These are phyloP conservation scores for Lagenidium sp. DNA, from an alignment of 352 stramenopile genomes.

Conservation along the genomic window DNA sequence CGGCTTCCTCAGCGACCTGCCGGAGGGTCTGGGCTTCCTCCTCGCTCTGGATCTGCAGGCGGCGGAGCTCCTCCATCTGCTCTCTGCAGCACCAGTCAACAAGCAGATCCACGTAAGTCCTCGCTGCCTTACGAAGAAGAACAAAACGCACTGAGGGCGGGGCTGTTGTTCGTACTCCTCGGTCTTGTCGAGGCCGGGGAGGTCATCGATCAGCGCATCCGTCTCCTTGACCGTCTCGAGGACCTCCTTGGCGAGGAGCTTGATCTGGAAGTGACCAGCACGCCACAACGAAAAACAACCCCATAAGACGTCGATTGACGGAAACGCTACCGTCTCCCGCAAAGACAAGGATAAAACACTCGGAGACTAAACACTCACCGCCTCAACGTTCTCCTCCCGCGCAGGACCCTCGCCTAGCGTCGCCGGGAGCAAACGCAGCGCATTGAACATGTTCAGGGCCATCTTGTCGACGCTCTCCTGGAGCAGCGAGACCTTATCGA, in stretches of 20 bases:
- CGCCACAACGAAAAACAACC: too few relatives aligned
- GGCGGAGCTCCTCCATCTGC: slow-evolving; percentile 69
- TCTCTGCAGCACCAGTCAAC: slow-evolving; percentile 22
- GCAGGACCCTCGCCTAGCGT: slow-evolving; percentile 30
- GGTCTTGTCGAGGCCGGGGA: slow-evolving; percentile 74
- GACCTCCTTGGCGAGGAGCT: slow-evolving; percentile 64
- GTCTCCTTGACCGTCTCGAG: slow-evolving; percentile 75
- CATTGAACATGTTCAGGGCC: slow-evolving; percentile 86
- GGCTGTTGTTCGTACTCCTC: slow-evolving; percentile 61
- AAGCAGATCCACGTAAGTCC: background rate
- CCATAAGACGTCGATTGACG: too few relatives aligned
- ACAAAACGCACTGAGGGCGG: too few relatives aligned
- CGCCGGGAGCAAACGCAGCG: slow-evolving; percentile 60
- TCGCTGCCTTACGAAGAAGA: background rate
- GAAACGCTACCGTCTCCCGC: too few relatives aligned
- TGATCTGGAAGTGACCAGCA: too few relatives aligned
- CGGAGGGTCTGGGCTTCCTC: slow-evolving; percentile 77
- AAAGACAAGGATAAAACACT: background rate
- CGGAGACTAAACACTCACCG: slow-evolving; percentile 18
- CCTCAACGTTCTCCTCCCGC: slow-evolving; percentile 44
- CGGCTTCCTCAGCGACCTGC: slow-evolving; percentile 76
- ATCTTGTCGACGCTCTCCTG: slow-evolving; percentile 83
- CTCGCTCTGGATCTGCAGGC: slow-evolving; percentile 76
- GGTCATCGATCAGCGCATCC: slow-evolving; percentile 65
- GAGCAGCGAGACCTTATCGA: slow-evolving; percentile 73